Base-by-base conservation (phyloP, 371 early-diverging fungal species). In the Choanephora cucurbitarum region DNA sequence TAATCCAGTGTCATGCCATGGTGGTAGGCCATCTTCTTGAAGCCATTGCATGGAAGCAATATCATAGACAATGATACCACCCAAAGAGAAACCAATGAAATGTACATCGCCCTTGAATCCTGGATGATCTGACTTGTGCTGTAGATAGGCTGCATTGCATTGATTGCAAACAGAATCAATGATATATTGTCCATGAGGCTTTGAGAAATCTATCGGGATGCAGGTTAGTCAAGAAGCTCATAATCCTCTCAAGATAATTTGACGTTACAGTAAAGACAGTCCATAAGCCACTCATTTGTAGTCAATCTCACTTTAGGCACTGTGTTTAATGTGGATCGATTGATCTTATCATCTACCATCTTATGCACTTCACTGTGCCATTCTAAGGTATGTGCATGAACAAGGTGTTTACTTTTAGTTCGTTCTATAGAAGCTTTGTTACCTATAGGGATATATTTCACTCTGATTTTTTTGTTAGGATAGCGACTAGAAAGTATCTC, bases 41-140 rank as follows among this genome's bases (percentile, higher is more conserved):
- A 63, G 58, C 57, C 78, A 73, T 40, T 73, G 80, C 31, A 57
- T 53, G 17, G 77, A 84, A 28, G 72, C 65, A 52, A 89, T 71
- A 56, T 87, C 88, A 53, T 79, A 89, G 49, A 73, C 70, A 58
- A 85, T 82, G 17, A 88, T 72, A 8, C 87, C 87, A 32, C 90
- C 90, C 8, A 88, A 74, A 0, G 86, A 85, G 31, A 82, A 81
- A 1, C 80, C 85, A 44, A 86, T 68, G 24, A 89, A 57, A 10
- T 77, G 72, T 28, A 89, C 76, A 22, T 80, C 70, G 33, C 87
- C 86, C 14, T 70, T 64, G 47, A 86, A 87, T 19, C 76, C 71
- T 0, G 86, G 87, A 50, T 80, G 54, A 31, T 73, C 68, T 15
- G 55, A 50, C 49, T 74, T 43, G 59, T 82, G 81, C 5, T 64